These are phyloP conservation scores for Hypoxylon sp. DNA, from an alignment of 2,329 filamentous ascomycete species.

Conservation along the genomic window DNA sequence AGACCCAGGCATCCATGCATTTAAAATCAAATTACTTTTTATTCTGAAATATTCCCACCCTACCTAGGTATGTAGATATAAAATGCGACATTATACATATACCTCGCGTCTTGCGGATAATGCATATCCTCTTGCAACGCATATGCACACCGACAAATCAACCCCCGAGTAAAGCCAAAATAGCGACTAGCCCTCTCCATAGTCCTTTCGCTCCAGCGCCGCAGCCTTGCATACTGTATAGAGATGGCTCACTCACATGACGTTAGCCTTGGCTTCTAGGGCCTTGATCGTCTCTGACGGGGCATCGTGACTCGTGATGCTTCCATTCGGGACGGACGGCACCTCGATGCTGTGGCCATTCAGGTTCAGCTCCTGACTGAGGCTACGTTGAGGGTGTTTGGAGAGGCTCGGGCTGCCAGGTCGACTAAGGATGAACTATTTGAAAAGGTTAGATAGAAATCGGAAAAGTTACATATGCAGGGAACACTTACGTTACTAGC, in stretches of 20 bases:
- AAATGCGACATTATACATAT: neutral
- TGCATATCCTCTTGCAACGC: slow-evolving; percentile 19
- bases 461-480: neutral
- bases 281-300: slow-evolving; percentile 51
- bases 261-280: slow-evolving; percentile 57
- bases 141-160: slow-evolving; percentile 30
- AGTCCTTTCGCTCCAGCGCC: slow-evolving; percentile 5
- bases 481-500: slow-evolving; percentile 81
- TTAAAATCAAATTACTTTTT: neutral
- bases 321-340: slow-evolving; percentile 43
- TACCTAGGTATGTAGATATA: neutral
- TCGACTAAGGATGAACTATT: slow-evolving; percentile 77
- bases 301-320: slow-evolving; percentile 33
- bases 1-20: neutral
- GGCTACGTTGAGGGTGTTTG: slow-evolving; percentile 66
- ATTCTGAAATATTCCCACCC: neutral
- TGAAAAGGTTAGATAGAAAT: slow-evolving; percentile 27
- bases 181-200: neutral
- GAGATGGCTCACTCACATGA: slow-evolving; percentile 42
- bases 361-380: slow-evolving; percentile 54
- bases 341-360: slow-evolving; percentile 44
- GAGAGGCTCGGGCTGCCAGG: slow-evolving; percentile 76
- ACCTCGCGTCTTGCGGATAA: slow-evolving; percentile 6
- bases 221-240: neutral
- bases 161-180: slow-evolving; percentile 1